Evolutionary conservation across 2,329 filamentous ascomycete species (phyloP).

Genomic region (Monilinia vaccinii-corymbosi): DNA sequence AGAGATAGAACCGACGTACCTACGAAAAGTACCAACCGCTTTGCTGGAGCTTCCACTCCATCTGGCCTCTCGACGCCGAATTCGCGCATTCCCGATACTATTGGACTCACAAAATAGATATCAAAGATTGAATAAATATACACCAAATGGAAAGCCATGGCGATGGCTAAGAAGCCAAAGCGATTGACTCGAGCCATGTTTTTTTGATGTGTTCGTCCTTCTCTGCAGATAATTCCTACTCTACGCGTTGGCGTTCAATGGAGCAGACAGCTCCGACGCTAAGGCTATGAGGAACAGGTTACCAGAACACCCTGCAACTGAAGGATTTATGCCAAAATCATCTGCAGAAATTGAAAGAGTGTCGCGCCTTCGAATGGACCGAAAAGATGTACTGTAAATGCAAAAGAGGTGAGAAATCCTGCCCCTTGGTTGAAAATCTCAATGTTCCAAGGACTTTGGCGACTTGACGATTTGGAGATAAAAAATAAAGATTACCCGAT

Average conservation of each 20-base stretch:
- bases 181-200: slow-evolving; percentile 52
- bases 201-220: neutral
- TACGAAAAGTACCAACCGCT: slow-evolving; percentile 86
- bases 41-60: slow-evolving; percentile 63
- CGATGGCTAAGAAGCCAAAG: slow-evolving; percentile 77
- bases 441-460: neutral
- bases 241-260: slow-evolving; percentile 5
- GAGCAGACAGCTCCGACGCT: neutral
- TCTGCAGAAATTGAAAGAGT: slow-evolving; percentile 4
- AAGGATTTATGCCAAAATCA: slow-evolving; percentile 5
- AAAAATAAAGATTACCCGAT: slow-evolving; percentile 9
- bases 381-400: neutral
- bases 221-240: neutral
- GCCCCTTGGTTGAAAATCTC: neutral
- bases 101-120: slow-evolving; percentile 96
- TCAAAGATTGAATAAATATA: slow-evolving; percentile 97
- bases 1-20: slow-evolving; percentile 41
- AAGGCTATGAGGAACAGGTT: slow-evolving; percentile 2
- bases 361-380: slow-evolving; percentile 3
- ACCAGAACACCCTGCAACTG: neutral
- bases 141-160: slow-evolving; percentile 83
- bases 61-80: slow-evolving; percentile 58
- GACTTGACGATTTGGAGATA: neutral
- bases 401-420: neutral
- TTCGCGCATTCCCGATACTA: slow-evolving; percentile 88